Percentiles rank a stretch among this genome's conserved stretches.
Evolutionary conservation across 805 yeast genomes (phyloP).

Genomic region (Yamadazyma nakazawae): DNA sequence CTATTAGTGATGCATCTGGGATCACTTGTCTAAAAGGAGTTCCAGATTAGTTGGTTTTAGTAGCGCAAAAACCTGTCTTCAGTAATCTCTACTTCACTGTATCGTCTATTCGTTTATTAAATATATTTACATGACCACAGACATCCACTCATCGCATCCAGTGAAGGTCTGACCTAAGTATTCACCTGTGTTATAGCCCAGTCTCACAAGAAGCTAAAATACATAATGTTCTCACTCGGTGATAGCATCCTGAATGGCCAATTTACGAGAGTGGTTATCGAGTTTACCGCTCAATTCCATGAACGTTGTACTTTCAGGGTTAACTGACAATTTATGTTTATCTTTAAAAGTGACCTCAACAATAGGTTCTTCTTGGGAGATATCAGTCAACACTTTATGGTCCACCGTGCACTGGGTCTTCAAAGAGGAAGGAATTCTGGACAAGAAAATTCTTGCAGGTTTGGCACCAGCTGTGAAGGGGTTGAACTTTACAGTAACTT

Average conservation of each 20-base stretch:
- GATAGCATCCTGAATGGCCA: conserved; percentile 72
- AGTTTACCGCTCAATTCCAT: conserved; percentile 63
- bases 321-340: conserved; percentile 63
- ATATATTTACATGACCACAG: background rate
- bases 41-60: too few relatives aligned
- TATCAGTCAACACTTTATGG: conserved; percentile 53
- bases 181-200: background rate
- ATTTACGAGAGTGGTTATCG: conserved; percentile 78
- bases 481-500: conserved; percentile 71
- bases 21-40: too few relatives aligned
- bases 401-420: conserved; percentile 58
- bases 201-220: background rate
- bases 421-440: conserved; percentile 75
- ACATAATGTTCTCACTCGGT: conserved; percentile 12
- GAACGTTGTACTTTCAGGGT: conserved; percentile 56
- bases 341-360: conserved; percentile 78
- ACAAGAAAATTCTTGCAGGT: conserved; percentile 73
- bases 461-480: conserved; percentile 75
- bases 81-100: background rate
- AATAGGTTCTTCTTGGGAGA: conserved; percentile 49
- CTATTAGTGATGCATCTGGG: too few relatives aligned
- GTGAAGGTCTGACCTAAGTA: background rate
- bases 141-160: background rate
- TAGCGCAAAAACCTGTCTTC: background rate
- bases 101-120: background rate